Conservation (phyloP, 1,284 basidiomycete species). For the Sphagnurus paluster region DNA sequence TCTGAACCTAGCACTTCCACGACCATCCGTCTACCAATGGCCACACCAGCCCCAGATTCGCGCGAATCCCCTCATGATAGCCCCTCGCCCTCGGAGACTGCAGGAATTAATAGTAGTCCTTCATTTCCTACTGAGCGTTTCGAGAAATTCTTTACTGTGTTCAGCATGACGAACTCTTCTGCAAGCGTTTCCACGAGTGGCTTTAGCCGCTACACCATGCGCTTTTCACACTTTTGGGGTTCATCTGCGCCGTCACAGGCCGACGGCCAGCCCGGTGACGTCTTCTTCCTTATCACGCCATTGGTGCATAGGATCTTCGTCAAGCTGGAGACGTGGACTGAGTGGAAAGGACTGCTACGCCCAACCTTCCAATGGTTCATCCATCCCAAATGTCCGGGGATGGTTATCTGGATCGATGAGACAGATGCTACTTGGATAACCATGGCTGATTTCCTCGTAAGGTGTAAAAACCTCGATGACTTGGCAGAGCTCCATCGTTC, state of each 20-base stretch:
- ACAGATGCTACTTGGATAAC: constrained; percentile 1
- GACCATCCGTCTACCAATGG: too few species aligned
- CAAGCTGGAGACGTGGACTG: constrained; percentile 1
- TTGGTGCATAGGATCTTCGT: constrained; percentile 5
- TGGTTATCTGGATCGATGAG: constrained; percentile 2
- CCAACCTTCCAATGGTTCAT: neutral
- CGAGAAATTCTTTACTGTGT: neutral
- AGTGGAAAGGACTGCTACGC: constrained; percentile 5
- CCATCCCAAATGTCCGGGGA: constrained; percentile 3
- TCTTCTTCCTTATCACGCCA: constrained; percentile 4
- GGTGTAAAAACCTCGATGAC: neutral
- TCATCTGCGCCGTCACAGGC: neutral
- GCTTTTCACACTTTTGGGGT: constrained; percentile 9
- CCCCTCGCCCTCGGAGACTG: too few species aligned
- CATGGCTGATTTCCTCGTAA: neutral
- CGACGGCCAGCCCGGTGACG: constrained; percentile 5
- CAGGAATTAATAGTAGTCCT: neutral
- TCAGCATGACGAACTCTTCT: neutral
- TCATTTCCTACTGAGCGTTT: neutral
- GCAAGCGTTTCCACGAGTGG: neutral
- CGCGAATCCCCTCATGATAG: too few species aligned
- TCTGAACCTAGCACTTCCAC: too few species aligned
- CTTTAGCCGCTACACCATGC: neutral
- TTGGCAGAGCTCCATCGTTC: neutral
- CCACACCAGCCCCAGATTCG: too few species aligned